phyloP scores from a whole-genome alignment of 2,329 filamentous ascomycete species.

The Colletotrichum lupini region DNA sequence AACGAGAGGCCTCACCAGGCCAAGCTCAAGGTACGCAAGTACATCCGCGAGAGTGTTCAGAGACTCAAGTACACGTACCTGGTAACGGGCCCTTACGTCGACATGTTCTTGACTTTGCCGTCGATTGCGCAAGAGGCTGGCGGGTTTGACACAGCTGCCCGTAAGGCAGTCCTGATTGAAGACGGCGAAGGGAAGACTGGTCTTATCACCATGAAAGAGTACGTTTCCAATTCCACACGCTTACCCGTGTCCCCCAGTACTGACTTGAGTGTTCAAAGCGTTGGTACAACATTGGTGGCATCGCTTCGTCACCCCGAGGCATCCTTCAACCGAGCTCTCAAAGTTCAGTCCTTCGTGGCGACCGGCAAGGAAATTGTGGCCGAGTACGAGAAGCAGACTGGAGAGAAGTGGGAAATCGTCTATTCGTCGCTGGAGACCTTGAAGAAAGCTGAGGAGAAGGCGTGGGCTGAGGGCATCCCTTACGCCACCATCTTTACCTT shows the following conservation, averaged over 20 bases:
- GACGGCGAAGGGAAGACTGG: conserved; percentile 71
- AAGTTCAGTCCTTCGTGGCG: conserved; percentile 77
- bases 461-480: conserved; percentile 65
- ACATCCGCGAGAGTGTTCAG: conserved; percentile 63
- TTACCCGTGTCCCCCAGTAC: too few species aligned
- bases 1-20: conserved; percentile 75
- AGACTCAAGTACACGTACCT: conserved; percentile 72
- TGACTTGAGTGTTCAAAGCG: conserved; percentile 52
- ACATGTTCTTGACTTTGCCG: conserved; percentile 66
- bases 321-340: conserved; percentile 67
- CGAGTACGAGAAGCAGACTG: conserved; percentile 77
- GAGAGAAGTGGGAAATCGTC: conserved; percentile 63
- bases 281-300: conserved; percentile 73
- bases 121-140: conserved; percentile 56
- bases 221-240: conserved; percentile 43
- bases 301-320: conserved; percentile 67
- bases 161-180: conserved; percentile 70
- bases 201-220: conserved; percentile 80
- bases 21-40: conserved; percentile 75
- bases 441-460: conserved; percentile 65
- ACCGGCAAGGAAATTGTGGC: conserved; percentile 70
- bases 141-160: conserved; percentile 67
- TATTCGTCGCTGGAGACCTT: conserved; percentile 66
- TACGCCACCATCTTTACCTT: conserved; percentile 68
- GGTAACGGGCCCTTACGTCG: conserved; percentile 76